Base-by-base conservation (phyloP, 2,329 filamentous ascomycete species). In the Penicillium concentricum region DNA sequence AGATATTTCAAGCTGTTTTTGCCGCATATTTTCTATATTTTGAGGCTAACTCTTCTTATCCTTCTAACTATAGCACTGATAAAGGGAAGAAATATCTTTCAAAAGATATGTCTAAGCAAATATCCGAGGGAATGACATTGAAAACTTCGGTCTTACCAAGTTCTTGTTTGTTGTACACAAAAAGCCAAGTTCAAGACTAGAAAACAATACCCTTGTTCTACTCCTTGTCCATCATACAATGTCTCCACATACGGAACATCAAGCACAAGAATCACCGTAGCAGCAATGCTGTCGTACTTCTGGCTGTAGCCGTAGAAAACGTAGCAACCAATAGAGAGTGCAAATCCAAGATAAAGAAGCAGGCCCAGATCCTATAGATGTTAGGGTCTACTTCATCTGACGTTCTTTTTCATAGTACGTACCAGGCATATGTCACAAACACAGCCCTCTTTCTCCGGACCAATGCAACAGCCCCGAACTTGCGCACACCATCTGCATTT, bases 331-430 rank as follows among this genome's bases (percentile, higher is more conserved):
- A 76, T 74, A 7, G 69, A 16, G 72, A 71, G 58, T 79, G 76
- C 38, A 80, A 66, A 4, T 75, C 72, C 52, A 78, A 68, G 60
- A 78, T 71, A 47, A 78, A 76, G 66, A 74, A 79, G 52, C 72
- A 71, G n/a, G 78, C 55, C 72, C 74, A 79, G 61, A 80, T 78
- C 76, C 72, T 73, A 28, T 26, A 10, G 4, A 37, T 44, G 38
- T 53, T 73, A 70, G 20, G 4, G 37, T 24, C 10, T 15, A 2
- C 7, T 26, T 16, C 13, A 24, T 41, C 26, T 3, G 10, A 16
- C n/a, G 7, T n/a, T 35, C 10, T 38, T 15, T 20, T 41, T n/a
- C 9, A 20, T 15, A 22, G 2, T 28, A 63, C 63, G 60, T 44
- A 73, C 71, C 71, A 74, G 16, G 58, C 68, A 59, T 74, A 72